Base-by-base conservation (phyloP, 2,329 filamentous ascomycete genomes). In the Colletotrichum kahawae region DNA sequence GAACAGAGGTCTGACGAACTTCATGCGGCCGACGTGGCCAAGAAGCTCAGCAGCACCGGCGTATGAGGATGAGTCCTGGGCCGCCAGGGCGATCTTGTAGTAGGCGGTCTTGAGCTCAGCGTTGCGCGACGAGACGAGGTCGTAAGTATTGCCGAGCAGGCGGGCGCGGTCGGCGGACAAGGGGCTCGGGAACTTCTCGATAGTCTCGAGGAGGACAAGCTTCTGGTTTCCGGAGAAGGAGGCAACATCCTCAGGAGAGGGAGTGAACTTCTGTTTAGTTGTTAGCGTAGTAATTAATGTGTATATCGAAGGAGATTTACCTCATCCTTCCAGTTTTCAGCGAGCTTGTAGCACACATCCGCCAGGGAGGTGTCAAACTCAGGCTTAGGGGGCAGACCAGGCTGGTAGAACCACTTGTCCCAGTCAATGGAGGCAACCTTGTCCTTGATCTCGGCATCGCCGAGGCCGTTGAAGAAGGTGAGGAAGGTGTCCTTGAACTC, bases 401-500 rank as follows among this genome's bases (percentile, higher is more conserved):
- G 94, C n/a, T 89, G 89, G 86, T 97, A 97, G 87, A 98, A 97
- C 85, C 94, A 95, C 43, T 89, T 91, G 75, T 98, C 93, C 97
- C 97, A 99, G 83, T 98, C 94, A 64, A 99, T 92, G 9, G 90
- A 87, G 6, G 91, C 88, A 38, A 97, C 88, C 79, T 94, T 93
- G 78, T 92, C 88, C 82, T 88, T 87, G 73, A 92, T 86, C 4
- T 90, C 89, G 3, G 89, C 85, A 80, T 98, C 94, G 31, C 89
- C 90, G 3, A 90, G 85, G 4, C 85, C 85, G 74, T 90, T 87
- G 84, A 98, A 98, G 88, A 98, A 98, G 77, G 94, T 91, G 43
- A 98, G 83, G 67, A 98, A 93, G 1, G 95, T 97, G 65, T 93
- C 88, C 83, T 96, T 98, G 90, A 99, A 99, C 81, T 98, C 95